Evolutionary conservation across 2,329 filamentous ascomycete genomes (phyloP), one percentile per base, ranked within the genome.

Genomic region (Fusarium sp.): DNA sequence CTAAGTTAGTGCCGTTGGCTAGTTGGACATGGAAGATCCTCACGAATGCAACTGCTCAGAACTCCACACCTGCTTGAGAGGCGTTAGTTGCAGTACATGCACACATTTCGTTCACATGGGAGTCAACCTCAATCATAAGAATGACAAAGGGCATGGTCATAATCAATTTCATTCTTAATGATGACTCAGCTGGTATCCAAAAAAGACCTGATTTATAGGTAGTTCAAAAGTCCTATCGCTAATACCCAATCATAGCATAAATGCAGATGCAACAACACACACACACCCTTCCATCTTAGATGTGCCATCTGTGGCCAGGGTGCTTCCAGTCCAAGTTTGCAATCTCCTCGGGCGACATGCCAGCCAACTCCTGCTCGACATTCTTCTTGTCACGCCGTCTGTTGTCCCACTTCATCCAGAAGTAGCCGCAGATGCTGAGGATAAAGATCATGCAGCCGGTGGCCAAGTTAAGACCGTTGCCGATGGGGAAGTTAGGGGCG

Each of bases 291-390:
- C 7, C 17, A 21, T n/a, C 27, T 57, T 64, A 63, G 45, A 45
- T 29, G 41, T 56, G 60, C 90, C 90, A 91, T 68, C 87, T 84
- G 74, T 91, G 91, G 4, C 79, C 85, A 8, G 90, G 90, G 76
- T 92, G 89, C 69, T 82, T 85, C 88, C 88, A 91, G 72, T 91
- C 89, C 63, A 91, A 72, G 70, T 88, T 85, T 65, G 87, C 81
- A 17, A 90, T 78, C 71, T 88, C 79, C 71, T 82, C 75, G 65
- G 80, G 75, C n/a, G 78, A 81, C 74, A 89, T 67, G 0, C 88
- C 88, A 0, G 82, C 82, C 70, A 91, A 72, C 68, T 87, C 87
- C 29, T 80, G 76, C 74, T 88, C 87, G 6, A 87, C 79, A 73
- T 87, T 83, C 41, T 81, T 81, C n/a, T 70, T 72, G 20, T 85